A percentile compares a stretch with the other conserved stretches of the same genome.
Conservation (phyloP, 495 filamentous ascomycete species). For the Rhizodiscina lignyota region DNA sequence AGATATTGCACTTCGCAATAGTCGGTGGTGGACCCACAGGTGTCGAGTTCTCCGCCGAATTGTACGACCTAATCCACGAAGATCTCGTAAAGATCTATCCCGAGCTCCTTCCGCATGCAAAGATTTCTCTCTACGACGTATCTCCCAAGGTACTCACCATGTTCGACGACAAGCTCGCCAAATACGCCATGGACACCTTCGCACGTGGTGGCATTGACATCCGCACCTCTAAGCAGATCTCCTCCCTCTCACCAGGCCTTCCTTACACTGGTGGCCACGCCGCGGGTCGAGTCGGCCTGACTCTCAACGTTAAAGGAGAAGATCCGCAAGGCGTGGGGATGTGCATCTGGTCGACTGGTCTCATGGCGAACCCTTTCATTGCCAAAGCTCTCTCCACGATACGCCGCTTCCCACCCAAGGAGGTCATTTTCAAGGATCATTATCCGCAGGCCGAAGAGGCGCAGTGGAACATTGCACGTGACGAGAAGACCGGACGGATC, state of each 20-base stretch:
- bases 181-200: constrained; percentile 70
- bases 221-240: constrained; percentile 59
- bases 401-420: constrained; percentile 8
- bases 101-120: constrained; percentile 38
- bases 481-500: constrained; percentile 48
- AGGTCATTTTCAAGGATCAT: constrained; percentile 18
- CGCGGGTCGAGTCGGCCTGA: constrained; percentile 19
- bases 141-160: constrained; percentile 70
- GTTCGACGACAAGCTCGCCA: constrained; percentile 65
- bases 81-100: constrained; percentile 67
- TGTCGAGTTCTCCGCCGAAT: constrained; percentile 72
- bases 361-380: constrained; percentile 44
- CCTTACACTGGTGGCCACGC: constrained; percentile 29
- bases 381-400: constrained; percentile 23
- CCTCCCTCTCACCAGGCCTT: constrained; percentile 36
- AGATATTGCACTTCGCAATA: constrained; percentile 68
- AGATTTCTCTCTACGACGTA: constrained; percentile 76
- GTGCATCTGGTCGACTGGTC: constrained; percentile 8
- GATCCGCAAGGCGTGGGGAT: constrained; percentile 31
- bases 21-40: constrained; percentile 86
- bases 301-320: constrained; percentile 32
- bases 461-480: constrained; percentile 32
- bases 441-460: constrained; percentile 6
- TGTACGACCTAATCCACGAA: constrained; percentile 68
- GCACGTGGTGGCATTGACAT: constrained; percentile 57